Conservation (phyloP, 1,284 basidiomycete genomes). For the Heterobasidion parviporum region DNA sequence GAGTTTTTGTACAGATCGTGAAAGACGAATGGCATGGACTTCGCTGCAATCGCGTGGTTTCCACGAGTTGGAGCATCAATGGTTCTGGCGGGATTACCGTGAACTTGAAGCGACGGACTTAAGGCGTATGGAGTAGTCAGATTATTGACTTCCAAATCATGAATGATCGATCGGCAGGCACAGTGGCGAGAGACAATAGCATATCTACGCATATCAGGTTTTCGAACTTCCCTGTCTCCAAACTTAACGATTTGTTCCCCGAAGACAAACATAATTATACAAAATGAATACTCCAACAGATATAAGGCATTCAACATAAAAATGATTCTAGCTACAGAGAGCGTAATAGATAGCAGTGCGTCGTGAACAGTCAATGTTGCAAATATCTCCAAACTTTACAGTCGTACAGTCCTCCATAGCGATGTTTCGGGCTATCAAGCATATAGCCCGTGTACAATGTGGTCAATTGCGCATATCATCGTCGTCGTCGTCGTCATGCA, state of each 20-base stretch:
- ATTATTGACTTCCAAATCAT: background rate
- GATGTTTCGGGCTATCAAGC: background rate
- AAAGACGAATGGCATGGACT: no score
- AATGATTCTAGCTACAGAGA: constrained; percentile 1
- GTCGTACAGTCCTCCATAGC: background rate
- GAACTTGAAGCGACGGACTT: background rate
- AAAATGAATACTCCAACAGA: constrained; percentile 1
- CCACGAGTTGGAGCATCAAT: background rate
- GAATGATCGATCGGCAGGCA: constrained; percentile 3
- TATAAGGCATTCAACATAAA: constrained; percentile 3
- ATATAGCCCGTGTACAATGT: background rate
- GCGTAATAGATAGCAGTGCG: constrained; percentile 4
- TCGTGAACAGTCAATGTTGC: background rate
- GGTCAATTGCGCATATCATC: constrained; percentile 23
- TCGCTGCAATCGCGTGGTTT: background rate
- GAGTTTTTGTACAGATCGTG: no score
- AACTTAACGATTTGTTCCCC: background rate
- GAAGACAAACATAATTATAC: background rate
- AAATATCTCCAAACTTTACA: background rate
- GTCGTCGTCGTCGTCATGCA: constrained; percentile 28
- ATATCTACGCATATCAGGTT: no score
- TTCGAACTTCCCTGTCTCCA: no score
- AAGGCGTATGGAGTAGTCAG: background rate
- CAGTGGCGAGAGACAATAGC: background rate
- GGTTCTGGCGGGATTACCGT: no score